A percentile compares a stretch with the other conserved stretches of the same genome.
Conservation (phyloP, 495 filamentous ascomycete species). For the Tetracladium marchalianum region DNA sequence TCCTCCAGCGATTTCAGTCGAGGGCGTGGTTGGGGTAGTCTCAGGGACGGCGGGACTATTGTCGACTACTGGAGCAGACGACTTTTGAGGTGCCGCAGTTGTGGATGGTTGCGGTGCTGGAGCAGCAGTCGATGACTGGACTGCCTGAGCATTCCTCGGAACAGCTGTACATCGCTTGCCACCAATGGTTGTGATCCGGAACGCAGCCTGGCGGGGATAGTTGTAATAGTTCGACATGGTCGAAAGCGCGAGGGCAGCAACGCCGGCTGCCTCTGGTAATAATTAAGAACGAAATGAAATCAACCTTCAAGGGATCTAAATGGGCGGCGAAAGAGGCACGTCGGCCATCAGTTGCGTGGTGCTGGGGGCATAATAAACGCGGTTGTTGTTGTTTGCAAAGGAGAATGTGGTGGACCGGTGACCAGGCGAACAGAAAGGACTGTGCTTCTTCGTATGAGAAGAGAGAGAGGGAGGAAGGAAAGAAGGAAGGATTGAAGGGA, state of each 20-base stretch:
- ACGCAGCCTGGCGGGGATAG: conserved; percentile 25
- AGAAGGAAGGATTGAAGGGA: too few relatives aligned
- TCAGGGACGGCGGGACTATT: background rate
- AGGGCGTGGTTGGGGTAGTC: background rate
- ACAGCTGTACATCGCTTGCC: conserved; percentile 38
- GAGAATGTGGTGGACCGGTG: background rate
- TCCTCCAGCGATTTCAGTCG: too few relatives aligned
- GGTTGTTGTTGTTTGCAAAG: conserved; percentile 19
- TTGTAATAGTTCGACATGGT: conserved; percentile 19
- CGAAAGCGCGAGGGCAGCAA: conserved; percentile 13
- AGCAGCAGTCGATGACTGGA: background rate
- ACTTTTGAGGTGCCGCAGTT: background rate
- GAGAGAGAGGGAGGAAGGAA: too few relatives aligned
- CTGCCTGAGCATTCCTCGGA: conserved; percentile 21
- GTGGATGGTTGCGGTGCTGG: background rate
- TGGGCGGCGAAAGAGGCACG: conserved; percentile 6
- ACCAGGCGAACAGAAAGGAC: too few relatives aligned
- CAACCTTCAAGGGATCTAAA: conserved; percentile 10
- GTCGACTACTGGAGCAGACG: background rate
- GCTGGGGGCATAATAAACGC: conserved; percentile 5
- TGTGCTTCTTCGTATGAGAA: too few relatives aligned
- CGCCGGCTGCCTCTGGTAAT: conserved; percentile 7
- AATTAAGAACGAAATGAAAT: conserved; percentile 10
- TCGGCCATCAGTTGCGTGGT: conserved; percentile 13
- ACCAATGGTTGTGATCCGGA: conserved; percentile 32